A percentile compares a stretch with the other conserved stretches of the same genome.
phyloP scores from a whole-genome alignment of 1,284 basidiomycete genomes.

The Phellopilus nigrolimitatus region DNA sequence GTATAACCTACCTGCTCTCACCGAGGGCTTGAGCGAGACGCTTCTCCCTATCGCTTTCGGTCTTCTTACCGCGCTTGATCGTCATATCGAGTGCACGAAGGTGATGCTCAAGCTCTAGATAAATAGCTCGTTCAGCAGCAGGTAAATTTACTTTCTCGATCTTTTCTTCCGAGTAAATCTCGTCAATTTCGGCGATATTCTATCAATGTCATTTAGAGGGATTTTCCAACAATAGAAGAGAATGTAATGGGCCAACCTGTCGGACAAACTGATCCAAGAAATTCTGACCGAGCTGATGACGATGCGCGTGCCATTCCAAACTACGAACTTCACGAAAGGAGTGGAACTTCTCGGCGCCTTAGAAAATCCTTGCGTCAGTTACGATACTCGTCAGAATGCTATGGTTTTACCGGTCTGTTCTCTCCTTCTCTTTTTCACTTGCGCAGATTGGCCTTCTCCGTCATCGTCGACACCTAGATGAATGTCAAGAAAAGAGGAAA shows the following conservation, averaged over 20 bases:
- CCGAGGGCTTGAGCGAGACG: constrained; percentile 83
- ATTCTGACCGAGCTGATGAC: constrained; percentile 77
- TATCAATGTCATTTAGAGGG: constrained; percentile 31
- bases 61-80: constrained; percentile 80
- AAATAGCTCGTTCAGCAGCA: constrained; percentile 92
- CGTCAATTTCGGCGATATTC: constrained; percentile 96
- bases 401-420: constrained; percentile 70
- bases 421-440: constrained; percentile 73
- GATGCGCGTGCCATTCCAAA: constrained; percentile 86
- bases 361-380: constrained; percentile 10
- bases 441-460: constrained; percentile 70
- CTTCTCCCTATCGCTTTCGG: constrained; percentile 86
- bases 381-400: constrained; percentile 12
- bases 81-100: constrained; percentile 86
- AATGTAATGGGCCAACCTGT: constrained; percentile 48
- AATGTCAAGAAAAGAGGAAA: constrained; percentile 80
- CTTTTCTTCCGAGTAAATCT: constrained; percentile 78
- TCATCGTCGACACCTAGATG: constrained; percentile 91
- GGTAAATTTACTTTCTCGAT: constrained; percentile 72
- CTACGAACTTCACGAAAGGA: constrained; percentile 94
- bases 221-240: not conserved
- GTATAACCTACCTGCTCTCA: constrained; percentile 68
- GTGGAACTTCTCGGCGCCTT: constrained; percentile 89
- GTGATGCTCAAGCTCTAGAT: constrained; percentile 94
- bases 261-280: constrained; percentile 85